Evolutionary conservation across 257 asterid genomes (phyloP).

Genomic region (Nicotiana tomentosiformis): DNA sequence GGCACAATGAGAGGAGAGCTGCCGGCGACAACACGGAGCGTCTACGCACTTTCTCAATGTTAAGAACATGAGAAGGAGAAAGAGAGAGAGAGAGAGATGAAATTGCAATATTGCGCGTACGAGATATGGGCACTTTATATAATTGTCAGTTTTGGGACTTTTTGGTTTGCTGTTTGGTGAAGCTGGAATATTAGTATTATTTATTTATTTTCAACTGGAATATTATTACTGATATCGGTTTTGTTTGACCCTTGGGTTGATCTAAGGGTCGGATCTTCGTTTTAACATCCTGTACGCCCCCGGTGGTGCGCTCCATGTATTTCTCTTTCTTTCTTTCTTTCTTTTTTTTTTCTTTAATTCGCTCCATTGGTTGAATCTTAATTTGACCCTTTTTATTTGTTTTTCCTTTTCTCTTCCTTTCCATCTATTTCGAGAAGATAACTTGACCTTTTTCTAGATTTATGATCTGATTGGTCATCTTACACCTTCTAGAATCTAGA

Average conservation of each 20-base stretch:
- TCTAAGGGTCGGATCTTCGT: conserved; percentile 5
- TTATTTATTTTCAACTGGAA: neutral
- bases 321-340: neutral
- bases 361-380: neutral
- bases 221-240: neutral
- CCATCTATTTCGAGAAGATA: neutral
- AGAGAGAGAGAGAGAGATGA: neutral
- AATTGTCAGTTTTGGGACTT: neutral
- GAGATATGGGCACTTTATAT: neutral
- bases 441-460: neutral
- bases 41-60: neutral
- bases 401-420: neutral
- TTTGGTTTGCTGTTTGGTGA: neutral
- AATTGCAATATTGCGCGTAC: neutral
- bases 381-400: neutral
- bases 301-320: conserved; percentile 3
- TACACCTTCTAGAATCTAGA: neutral
- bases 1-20: neutral
- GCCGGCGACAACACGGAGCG: neutral
- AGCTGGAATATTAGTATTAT: neutral
- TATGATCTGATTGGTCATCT: neutral
- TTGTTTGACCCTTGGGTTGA: neutral
- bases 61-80: neutral
- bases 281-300: neutral
- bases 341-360: too few species aligned